Conservation (phyloP, 163 green algal species). For the Volvox carteri region DNA sequence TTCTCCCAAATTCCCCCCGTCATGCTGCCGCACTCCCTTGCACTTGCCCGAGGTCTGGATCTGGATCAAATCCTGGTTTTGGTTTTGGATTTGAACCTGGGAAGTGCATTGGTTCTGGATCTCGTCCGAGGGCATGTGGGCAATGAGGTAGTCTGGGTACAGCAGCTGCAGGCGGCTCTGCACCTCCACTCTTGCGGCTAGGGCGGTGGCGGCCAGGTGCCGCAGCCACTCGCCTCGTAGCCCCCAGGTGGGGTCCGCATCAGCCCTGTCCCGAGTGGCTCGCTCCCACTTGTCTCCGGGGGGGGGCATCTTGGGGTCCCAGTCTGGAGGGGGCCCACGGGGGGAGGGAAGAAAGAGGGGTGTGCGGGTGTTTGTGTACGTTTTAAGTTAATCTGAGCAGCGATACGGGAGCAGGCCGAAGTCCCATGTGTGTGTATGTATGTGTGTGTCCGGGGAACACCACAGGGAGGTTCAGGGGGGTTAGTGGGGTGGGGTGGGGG, state of each 20-base stretch:
- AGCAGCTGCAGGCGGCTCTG: slow-evolving; percentile 81
- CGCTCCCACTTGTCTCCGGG: slow-evolving; percentile 79
- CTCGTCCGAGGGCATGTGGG: slow-evolving; percentile 74
- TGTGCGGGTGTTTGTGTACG: neutral
- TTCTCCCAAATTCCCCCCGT: neutral
- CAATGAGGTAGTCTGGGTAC: slow-evolving; percentile 82
- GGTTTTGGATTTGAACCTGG: neutral
- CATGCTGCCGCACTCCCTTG: neutral
- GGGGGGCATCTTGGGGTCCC: neutral
- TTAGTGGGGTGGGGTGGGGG: too few relatives aligned
- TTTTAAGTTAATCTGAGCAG: too few relatives aligned
- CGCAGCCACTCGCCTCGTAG: slow-evolving; percentile 67
- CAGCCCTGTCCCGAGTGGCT: slow-evolving; percentile 81
- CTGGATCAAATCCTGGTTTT: neutral
- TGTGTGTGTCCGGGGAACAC: neutral
- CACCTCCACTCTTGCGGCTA: slow-evolving; percentile 82
- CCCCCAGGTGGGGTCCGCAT: slow-evolving; percentile 80
- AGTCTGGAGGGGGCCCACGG: neutral
- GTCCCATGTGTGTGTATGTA: too few relatives aligned
- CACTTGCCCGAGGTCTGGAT: neutral
- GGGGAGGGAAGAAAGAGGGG: neutral
- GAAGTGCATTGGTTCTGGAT: slow-evolving; percentile 78
- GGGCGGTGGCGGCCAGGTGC: slow-evolving; percentile 57
- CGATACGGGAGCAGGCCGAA: too few relatives aligned
- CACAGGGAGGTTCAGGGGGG: neutral